Base-by-base conservation (phyloP, 1,139 yeast species). In the Pichia sp. region DNA sequence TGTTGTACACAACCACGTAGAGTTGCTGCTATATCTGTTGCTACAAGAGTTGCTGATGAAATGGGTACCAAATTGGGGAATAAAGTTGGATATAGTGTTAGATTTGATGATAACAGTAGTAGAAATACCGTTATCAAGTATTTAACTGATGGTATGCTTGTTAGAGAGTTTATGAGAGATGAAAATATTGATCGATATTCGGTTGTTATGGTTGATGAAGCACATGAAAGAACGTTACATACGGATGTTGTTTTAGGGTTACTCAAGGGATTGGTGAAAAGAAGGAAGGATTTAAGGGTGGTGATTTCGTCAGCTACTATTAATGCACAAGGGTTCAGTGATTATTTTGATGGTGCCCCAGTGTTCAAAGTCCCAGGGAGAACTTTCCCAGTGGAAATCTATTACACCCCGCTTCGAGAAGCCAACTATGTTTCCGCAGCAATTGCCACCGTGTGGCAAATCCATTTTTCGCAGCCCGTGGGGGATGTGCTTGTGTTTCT, bases 1-100 rank as follows among this genome's bases (percentile, higher is more conserved):
- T 97, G 95, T 0, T 90, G 97, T 65, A 93, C 99, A 0, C 99
- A 93, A 67, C 99, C 99, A 0, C 78, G 99, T 62, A 73, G 97
- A 62, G 96, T 91, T 18, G 99, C 99, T 0, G 98, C 99, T 0
- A 86, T 87, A 61, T 85, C 96, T 9, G 96, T 91, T 29, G 96
- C 99, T 0, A 74, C 84, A 3, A 81, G 99, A 63, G 98, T 93
- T 2, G 88, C 97, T 0, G 88, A 87, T 45, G 98, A 91, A 68
- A 78, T 87, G 73, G 87, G 85, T 0, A 79, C 81, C 29, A 69
- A 72, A 43, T 57, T 90, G 27, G 98, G 98, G 0, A 73, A 78
- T 16, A 82, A 83, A 59, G 98, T 91, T 16, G 99, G 99, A 11
- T 91, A 91, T 62, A 79, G 86, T 13, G 80, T 91, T 47, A 75